phyloP scores from a whole-genome alignment of 768 basidiomycete genomes.

The Royoungia palumana region DNA sequence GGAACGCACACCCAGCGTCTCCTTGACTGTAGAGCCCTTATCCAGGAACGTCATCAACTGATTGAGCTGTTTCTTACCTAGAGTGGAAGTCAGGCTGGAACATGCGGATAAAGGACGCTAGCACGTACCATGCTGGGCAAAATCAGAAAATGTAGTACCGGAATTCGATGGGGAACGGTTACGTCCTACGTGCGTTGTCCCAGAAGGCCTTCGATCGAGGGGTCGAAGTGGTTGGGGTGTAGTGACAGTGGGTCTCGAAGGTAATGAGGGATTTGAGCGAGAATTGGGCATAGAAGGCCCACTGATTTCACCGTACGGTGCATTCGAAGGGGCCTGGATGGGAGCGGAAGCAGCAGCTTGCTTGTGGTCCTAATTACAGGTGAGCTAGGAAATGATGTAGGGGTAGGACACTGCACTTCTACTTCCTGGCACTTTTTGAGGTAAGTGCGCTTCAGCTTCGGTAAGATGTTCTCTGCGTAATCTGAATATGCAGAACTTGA shows the following conservation, averaged over 20 bases:
- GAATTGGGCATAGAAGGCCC: slow-evolving; percentile 33
- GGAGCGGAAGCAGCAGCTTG: slow-evolving; percentile 36
- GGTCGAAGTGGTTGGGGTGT: slow-evolving; percentile 74
- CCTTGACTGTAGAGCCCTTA: slow-evolving; percentile 65
- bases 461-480: slow-evolving; percentile 74
- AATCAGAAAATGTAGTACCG: slow-evolving; percentile 77
- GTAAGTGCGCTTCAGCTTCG: slow-evolving; percentile 77
- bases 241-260: slow-evolving; percentile 54
- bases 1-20: slow-evolving; percentile 51
- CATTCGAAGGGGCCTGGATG: slow-evolving; percentile 26
- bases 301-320: slow-evolving; percentile 33
- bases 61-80: slow-evolving; percentile 84
- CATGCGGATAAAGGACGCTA: neutral
- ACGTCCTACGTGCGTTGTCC: slow-evolving; percentile 48
- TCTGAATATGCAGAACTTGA: slow-evolving; percentile 76
- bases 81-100: neutral
- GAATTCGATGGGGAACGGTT: slow-evolving; percentile 81
- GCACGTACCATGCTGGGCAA: slow-evolving; percentile 71
- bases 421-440: slow-evolving; percentile 83
- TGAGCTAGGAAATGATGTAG: slow-evolving; percentile 9
- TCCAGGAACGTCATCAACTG: slow-evolving; percentile 84
- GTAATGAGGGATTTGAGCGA: slow-evolving; percentile 45
- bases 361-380: slow-evolving; percentile 58
- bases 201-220: slow-evolving; percentile 70
- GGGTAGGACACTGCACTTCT: slow-evolving; percentile 51